These are phyloP conservation scores for Hypoxylon trugodes DNA, from an alignment of 495 filamentous ascomycete species.

Conservation along the genomic window DNA sequence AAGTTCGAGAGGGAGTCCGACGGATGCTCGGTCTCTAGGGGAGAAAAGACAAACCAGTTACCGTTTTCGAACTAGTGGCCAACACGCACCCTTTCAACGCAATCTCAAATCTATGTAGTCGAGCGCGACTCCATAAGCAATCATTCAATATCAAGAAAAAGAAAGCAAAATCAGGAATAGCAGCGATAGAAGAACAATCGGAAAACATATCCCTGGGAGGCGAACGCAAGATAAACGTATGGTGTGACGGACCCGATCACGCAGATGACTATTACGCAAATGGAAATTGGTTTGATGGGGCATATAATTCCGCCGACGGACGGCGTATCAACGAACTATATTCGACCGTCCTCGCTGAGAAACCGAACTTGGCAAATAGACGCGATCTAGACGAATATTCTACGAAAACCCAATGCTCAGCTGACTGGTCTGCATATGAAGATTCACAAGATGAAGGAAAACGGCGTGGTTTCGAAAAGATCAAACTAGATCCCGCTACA, in stretches of 20 bases:
- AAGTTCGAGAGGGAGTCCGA: constrained; percentile 78
- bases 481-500: no score
- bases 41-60: not conserved
- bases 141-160: not conserved
- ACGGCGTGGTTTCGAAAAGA: no score
- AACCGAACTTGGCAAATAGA: not conserved
- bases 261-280: not conserved
- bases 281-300: not conserved
- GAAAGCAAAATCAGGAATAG: not conserved
- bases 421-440: no score
- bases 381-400: not conserved
- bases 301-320: not conserved
- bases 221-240: no score
- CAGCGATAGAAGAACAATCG: no score
- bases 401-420: not conserved
- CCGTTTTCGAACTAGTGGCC: not conserved
- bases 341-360: not conserved
- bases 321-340: not conserved
- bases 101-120: not conserved
- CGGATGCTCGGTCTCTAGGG: constrained; percentile 62
- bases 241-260: no score
- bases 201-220: no score
- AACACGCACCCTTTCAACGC: not conserved
- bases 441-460: no score
- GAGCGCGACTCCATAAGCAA: not conserved